Evolutionary conservation across 495 filamentous ascomycete genomes (phyloP), one percentile per base, ranked within the genome.

Genomic region (Penicillium chermesinum): DNA sequence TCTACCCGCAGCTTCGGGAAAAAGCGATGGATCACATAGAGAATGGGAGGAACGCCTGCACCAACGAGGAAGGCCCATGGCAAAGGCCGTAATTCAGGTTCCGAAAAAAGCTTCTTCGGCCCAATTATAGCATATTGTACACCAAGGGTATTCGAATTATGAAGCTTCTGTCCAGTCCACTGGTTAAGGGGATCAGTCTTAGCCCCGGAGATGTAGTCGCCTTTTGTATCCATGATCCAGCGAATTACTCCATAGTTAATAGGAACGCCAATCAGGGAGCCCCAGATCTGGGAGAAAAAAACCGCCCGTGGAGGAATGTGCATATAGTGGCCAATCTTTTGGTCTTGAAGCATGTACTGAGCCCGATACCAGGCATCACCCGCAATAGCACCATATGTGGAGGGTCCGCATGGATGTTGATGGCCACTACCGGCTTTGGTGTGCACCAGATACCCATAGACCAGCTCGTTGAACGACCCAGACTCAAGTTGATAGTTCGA

Each of bases 381-480:
- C 0, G 71, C 77, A 25, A 80, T 78, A 13, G 70, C 57, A 10
- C 77, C 73, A 45, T 80, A 80, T 0, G 72, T 57, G 2, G 73
- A 73, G 9, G 76, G 74, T 4, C 78, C 78, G 20, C 72, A 70
- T 8, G 77, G 77, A 39, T 77, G 76, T 16, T 67, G 71, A 43
- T 78, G 66, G 12, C 58, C 56, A 3, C 46, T 49, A 7, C 71
- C 61, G 6, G 71, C 68, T 41, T 54, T 57, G 2, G 63, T 66
- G 32, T 81, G 68, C 3, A 81, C 71, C 77, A 82, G 78, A 33
- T 74, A 73, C 19, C 78, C 76, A 42, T 80, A 81, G 21, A 82
- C 52, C 16, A 82, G 54, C 54, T 80, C 75, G 40, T 80, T 79
- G 59, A 78, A 77, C 1, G 73, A 75, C 3, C 74, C 76, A 14